Percentiles rank a stretch among this genome's conserved stretches.
phyloP scores from a whole-genome alignment of 108 stramenopile species.

The Aurantiochytrium sp. region DNA sequence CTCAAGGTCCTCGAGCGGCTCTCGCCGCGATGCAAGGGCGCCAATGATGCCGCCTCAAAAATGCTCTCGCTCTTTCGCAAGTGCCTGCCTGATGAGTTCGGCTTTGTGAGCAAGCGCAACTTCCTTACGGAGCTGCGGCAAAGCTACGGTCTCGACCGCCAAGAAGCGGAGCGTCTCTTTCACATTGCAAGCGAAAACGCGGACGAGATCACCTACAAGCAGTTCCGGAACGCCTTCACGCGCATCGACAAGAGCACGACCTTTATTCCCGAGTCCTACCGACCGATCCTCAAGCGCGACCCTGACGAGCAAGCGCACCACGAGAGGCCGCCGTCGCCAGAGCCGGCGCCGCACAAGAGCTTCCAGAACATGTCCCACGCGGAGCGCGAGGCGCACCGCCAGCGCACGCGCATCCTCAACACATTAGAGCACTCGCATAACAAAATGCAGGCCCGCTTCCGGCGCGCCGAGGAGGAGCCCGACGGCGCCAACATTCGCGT shows the following conservation, averaged over 20 bases:
- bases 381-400: neutral
- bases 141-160: neutral
- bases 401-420: neutral
- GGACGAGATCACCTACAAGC: neutral
- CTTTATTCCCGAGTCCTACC: neutral
- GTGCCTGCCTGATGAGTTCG: neutral
- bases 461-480: neutral
- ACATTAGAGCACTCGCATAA: neutral
- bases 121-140: neutral
- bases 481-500: neutral
- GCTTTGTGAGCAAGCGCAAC: neutral
- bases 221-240: neutral
- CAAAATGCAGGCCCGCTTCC: neutral
- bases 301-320: neutral
- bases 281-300: constrained; percentile 13
- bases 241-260: neutral
- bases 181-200: neutral
- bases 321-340: neutral
- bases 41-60: neutral
- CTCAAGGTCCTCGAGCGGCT: neutral
- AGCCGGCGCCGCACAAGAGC: neutral
- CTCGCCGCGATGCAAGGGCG: constrained; percentile 1
- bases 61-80: constrained; percentile 3
- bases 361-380: neutral
- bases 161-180: neutral